Evolutionary conservation across 441 rosid species (phyloP).

Genomic region (Brassica balearica): DNA sequence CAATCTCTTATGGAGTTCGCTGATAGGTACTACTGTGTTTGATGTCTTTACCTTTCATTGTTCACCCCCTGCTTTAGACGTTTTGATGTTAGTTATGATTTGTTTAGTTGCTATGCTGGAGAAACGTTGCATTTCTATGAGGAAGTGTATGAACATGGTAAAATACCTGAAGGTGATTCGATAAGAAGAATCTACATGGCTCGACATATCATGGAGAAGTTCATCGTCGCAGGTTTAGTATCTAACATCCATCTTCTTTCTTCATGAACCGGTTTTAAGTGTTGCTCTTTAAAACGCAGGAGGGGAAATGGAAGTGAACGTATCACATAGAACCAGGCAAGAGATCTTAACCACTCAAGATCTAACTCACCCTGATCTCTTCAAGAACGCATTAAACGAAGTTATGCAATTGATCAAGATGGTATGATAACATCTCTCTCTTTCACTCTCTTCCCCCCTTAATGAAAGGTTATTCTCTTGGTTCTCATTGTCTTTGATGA

Average conservation of each 20-base stretch:
- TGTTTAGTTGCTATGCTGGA: constrained; percentile 84
- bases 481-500: constrained; percentile 26
- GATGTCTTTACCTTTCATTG: neutral
- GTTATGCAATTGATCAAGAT: constrained; percentile 82
- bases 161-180: constrained; percentile 72
- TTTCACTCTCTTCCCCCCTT: neutral
- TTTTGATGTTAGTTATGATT: neutral
- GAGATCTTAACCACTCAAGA: constrained; percentile 71
- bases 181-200: constrained; percentile 89
- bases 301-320: constrained; percentile 85
- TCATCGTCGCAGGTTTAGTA: constrained; percentile 72
- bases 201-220: constrained; percentile 86
- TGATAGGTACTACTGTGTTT: constrained; percentile 67
- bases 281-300: constrained; percentile 49
- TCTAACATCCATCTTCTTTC: constrained; percentile 22
- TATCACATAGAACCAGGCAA: constrained; percentile 76
- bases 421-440: constrained; percentile 30
- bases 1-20: constrained; percentile 91
- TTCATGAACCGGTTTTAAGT: neutral
- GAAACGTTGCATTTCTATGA: constrained; percentile 92
- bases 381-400: constrained; percentile 73
- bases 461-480: neutral
- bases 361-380: constrained; percentile 70
- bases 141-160: constrained; percentile 80
- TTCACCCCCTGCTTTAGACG: neutral